Evolutionary conservation across 1,284 basidiomycete species (phyloP).

Genomic region (Moesziomyces antarcticus): DNA sequence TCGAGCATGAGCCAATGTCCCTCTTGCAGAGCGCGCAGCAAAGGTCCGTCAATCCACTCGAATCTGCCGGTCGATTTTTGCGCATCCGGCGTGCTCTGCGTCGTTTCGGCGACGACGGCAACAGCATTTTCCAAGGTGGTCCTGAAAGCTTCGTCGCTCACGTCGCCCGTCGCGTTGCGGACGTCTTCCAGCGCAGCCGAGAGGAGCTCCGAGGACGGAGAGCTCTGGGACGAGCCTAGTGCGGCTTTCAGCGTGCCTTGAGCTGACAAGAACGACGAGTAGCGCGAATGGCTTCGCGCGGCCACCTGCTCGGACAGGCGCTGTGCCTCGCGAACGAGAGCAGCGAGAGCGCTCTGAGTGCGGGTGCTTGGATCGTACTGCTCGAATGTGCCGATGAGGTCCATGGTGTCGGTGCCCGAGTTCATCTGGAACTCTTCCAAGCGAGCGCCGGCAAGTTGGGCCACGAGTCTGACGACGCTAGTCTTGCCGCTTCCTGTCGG

Average conservation of each 20-base stretch:
- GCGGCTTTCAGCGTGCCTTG: constrained; percentile 8
- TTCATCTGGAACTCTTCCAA: constrained; percentile 84
- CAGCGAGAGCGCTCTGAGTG: constrained; percentile 12
- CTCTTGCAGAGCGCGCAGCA: constrained; percentile 84
- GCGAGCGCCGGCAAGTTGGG: constrained; percentile 76
- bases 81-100: constrained; percentile 5
- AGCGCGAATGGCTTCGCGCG: constrained; percentile 5
- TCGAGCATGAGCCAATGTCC: constrained; percentile 93
- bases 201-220: background rate
- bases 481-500: constrained; percentile 83
- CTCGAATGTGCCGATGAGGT: constrained; percentile 95
- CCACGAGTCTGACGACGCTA: constrained; percentile 77
- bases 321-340: constrained; percentile 24
- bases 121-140: constrained; percentile 18
- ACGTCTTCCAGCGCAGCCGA: constrained; percentile 7
- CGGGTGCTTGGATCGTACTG: constrained; percentile 72
- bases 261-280: constrained; percentile 14
- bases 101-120: constrained; percentile 3
- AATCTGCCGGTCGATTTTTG: constrained; percentile 74
- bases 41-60: constrained; percentile 96
- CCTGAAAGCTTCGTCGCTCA: constrained; percentile 4
- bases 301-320: constrained; percentile 15
- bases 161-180: constrained; percentile 1
- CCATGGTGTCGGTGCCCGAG: constrained; percentile 89
- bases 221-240: background rate